These are phyloP conservation scores for Colletotrichum cereale DNA, from an alignment of 2,329 filamentous ascomycete species.

Conservation along the genomic window DNA sequence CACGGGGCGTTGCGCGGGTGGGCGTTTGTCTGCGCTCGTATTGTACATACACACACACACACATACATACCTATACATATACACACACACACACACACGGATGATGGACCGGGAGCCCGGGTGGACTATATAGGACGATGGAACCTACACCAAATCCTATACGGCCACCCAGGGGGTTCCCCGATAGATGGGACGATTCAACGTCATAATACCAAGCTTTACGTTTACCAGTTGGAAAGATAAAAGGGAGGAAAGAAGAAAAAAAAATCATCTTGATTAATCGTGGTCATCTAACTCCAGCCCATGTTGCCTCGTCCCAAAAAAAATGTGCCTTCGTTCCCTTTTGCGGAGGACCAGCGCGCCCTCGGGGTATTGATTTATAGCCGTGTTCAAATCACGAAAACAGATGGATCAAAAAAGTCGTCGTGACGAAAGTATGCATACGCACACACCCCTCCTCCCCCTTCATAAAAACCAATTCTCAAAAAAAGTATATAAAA, in stretches of 20 bases:
- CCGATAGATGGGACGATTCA: conserved; percentile 20
- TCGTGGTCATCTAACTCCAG: conserved; percentile 22
- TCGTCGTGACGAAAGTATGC: not conserved
- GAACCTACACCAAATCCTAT: not conserved
- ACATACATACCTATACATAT: no score
- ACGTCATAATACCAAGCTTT: conserved; percentile 23
- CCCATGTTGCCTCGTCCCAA: conserved; percentile 24
- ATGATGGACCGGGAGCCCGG: not conserved
- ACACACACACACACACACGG: not conserved
- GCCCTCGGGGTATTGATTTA: conserved; percentile 32
- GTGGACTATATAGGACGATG: not conserved
- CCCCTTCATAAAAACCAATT: no score
- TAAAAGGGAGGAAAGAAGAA: not conserved
- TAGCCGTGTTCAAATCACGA: conserved; percentile 10
- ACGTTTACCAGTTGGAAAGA: no score
- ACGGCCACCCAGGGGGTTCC: not conserved
- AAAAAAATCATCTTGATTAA: not conserved
- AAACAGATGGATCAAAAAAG: not conserved
- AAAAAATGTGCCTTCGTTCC: conserved; percentile 15
- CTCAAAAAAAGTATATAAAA: not conserved
- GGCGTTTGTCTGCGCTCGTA: not conserved
- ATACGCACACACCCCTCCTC: not conserved
- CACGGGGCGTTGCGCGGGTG: not conserved
- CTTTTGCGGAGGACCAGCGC: not conserved
- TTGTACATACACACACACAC: not conserved